Evolutionary conservation across 2,329 filamentous ascomycete genomes (phyloP).

Genomic region (Trichoderma atroviride): DNA sequence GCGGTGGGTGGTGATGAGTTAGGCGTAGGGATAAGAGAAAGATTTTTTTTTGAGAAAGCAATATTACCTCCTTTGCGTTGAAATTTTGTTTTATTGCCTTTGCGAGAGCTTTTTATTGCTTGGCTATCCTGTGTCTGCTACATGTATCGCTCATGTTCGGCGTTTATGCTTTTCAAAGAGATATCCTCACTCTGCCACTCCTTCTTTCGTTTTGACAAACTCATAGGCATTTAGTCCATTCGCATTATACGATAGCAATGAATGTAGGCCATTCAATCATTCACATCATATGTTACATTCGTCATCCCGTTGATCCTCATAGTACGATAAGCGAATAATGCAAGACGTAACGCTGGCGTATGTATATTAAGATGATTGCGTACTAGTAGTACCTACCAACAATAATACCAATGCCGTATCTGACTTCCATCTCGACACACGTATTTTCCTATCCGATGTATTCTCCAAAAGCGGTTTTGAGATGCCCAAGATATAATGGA

Average conservation of each 20-base stretch:
- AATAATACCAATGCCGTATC: neutral
- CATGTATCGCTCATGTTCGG: neutral
- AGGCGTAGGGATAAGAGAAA: constrained; percentile 12
- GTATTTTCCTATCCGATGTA: neutral
- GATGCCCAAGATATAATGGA: neutral
- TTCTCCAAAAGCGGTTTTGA: neutral
- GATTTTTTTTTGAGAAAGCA: neutral
- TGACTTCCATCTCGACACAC: neutral
- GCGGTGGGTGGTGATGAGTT: neutral
- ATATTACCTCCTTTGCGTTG: neutral
- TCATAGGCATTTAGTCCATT: neutral
- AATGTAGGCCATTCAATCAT: neutral
- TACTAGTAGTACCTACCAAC: too few relatives aligned
- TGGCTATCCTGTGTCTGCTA: neutral
- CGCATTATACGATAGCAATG: neutral
- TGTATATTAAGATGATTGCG: too few relatives aligned
- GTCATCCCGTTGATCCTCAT: neutral
- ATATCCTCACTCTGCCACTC: neutral
- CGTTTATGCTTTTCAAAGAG: neutral
- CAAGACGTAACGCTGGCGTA: neutral
- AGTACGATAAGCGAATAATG: neutral
- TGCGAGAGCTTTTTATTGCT: neutral
- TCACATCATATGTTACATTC: neutral
- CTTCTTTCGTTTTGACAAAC: neutral
- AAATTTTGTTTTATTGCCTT: neutral